These are phyloP conservation scores for Globisporangium paddicum DNA, from an alignment of 352 stramenopile species.

Conservation along the genomic window DNA sequence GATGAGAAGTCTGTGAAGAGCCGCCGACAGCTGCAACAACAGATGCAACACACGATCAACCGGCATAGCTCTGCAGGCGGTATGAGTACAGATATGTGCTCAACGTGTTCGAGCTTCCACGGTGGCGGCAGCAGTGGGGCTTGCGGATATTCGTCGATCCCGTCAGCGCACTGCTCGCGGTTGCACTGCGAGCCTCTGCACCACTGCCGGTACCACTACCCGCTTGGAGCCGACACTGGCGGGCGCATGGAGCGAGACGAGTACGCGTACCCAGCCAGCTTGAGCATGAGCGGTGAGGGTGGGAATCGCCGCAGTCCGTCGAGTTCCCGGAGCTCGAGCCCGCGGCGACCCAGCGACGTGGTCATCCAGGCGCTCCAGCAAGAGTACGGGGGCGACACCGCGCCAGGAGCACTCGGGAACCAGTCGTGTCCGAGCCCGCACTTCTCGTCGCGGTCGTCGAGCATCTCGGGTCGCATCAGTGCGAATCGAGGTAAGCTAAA, in stretches of 20 bases:
- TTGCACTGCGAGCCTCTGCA: not conserved
- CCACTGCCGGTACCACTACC: constrained; percentile 7
- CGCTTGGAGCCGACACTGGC: not conserved
- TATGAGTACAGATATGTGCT: not conserved
- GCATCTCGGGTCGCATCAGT: constrained; percentile 46
- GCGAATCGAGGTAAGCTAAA: constrained; percentile 41
- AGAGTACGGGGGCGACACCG: not conserved
- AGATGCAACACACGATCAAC: not conserved
- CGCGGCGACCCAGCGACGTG: constrained; percentile 22
- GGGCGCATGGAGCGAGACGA: not conserved
- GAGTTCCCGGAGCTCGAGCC: constrained; percentile 23
- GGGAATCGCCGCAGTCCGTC: not conserved
- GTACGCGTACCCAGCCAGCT: not conserved
- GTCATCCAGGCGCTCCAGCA: constrained; percentile 21
- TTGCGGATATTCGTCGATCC: not conserved
- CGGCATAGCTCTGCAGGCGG: not conserved
- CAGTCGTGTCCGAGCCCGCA: constrained; percentile 51
- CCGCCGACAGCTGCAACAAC: not conserved
- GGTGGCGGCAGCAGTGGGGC: not conserved
- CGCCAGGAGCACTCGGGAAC: not conserved
- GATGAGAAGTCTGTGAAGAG: not conserved
- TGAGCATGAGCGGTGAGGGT: not conserved
- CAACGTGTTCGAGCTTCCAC: not conserved
- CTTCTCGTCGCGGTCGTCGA: constrained; percentile 64
- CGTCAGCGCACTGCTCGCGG: not conserved